These are phyloP conservation scores for Psidium friedrichsthalianum DNA, from an alignment of 345 rosid species.

Conservation along the genomic window DNA sequence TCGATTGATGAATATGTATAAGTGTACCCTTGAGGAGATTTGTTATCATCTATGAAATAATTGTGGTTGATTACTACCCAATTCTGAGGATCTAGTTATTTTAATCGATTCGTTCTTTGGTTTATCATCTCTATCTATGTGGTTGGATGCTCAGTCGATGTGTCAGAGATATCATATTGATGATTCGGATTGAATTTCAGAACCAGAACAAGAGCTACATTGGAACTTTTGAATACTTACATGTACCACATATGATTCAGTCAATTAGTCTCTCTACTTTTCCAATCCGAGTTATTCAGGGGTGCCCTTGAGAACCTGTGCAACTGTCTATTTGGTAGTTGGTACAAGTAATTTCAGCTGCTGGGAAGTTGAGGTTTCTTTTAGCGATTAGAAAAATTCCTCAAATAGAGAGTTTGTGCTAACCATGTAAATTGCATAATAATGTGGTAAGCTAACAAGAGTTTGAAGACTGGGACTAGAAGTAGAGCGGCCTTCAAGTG, in stretches of 20 bases:
- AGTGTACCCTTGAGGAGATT: neutral
- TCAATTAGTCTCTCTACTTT: neutral
- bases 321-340: neutral
- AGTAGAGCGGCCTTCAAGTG: neutral
- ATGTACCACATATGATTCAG: neutral
- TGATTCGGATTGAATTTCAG: neutral
- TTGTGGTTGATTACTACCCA: neutral
- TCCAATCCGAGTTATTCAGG: neutral
- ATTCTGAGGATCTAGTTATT: neutral
- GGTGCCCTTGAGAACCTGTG: neutral
- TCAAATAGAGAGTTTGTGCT: neutral
- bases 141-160: neutral
- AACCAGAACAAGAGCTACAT: neutral
- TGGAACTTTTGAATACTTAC: neutral
- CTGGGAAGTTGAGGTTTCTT: neutral
- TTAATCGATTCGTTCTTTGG: neutral
- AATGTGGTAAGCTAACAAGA: neutral
- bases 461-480: neutral
- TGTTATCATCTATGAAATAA: neutral
- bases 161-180: neutral
- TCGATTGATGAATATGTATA: conserved; percentile 8
- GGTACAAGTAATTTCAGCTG: neutral
- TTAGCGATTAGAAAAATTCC: neutral
- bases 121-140: neutral
- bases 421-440: neutral